These are phyloP conservation scores for Houttuynia cordata DNA, from an alignment of 164 flowering plant genomes.

Conservation along the genomic window DNA sequence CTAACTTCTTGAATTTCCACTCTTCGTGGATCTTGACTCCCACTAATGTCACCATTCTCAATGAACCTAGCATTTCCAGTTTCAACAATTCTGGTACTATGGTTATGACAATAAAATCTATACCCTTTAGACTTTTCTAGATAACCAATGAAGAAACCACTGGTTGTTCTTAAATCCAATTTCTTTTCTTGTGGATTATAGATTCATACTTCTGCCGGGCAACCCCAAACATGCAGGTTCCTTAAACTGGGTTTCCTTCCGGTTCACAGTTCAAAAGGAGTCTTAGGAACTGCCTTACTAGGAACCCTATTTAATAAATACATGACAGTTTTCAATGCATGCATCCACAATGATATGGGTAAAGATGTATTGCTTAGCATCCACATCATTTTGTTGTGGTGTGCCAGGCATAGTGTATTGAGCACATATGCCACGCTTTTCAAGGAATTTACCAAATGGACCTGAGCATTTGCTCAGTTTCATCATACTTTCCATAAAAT, in stretches of 20 bases:
- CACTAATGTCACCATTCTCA: no score
- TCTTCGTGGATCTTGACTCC: no score
- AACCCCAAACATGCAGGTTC: slow-evolving; percentile 3
- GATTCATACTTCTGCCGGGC: not conserved
- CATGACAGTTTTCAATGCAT: not conserved
- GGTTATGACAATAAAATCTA: not conserved
- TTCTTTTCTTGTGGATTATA: slow-evolving; percentile 1
- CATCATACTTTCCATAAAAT: no score
- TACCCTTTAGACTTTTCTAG: slow-evolving; percentile 1
- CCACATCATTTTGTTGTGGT: not conserved
- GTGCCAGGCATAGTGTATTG: no score
- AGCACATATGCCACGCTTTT: no score
- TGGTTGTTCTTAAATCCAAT: not conserved
- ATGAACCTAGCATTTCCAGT: no score
- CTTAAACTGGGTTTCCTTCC: not conserved
- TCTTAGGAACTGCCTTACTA: not conserved
- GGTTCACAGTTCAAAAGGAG: not conserved
- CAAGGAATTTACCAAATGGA: no score
- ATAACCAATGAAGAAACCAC: slow-evolving; percentile 2
- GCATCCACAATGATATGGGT: not conserved
- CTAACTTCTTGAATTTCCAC: no score
- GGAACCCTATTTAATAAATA: not conserved
- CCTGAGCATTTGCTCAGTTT: no score
- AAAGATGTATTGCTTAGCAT: not conserved
- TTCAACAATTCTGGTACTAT: not conserved